Evolutionary conservation across 2,329 filamentous ascomycete species (phyloP).

Genomic region (Aureobasidium pullulans): DNA sequence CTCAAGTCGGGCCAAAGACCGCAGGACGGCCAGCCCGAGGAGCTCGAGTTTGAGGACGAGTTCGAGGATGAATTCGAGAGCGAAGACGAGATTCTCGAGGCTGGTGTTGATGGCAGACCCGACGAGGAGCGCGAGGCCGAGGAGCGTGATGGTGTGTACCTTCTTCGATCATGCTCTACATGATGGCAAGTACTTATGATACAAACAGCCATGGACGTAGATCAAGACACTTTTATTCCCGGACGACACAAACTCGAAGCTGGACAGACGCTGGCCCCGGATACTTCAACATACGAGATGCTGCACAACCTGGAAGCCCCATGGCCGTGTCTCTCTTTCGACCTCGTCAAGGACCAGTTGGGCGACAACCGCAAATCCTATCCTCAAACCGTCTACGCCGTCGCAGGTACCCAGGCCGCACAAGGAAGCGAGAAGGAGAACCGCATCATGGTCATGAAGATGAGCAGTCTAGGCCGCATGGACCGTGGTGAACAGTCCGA

Average conservation of each 20-base stretch:
- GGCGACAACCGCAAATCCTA: slow-evolving; percentile 89
- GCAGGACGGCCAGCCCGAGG: slow-evolving; percentile 43
- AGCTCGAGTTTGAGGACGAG: slow-evolving; percentile 83
- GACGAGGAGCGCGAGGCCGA: slow-evolving; percentile 90
- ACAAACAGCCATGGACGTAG: slow-evolving; percentile 75
- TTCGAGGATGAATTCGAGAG: slow-evolving; percentile 90
- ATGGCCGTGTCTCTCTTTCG: slow-evolving; percentile 96
- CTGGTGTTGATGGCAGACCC: slow-evolving; percentile 84
- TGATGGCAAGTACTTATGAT: neutral
- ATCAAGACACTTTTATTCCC: slow-evolving; percentile 92
- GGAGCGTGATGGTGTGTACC: slow-evolving; percentile 58
- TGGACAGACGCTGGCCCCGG: slow-evolving; percentile 83
- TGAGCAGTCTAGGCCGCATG: slow-evolving; percentile 85
- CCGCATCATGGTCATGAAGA: slow-evolving; percentile 90
- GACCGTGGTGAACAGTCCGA: slow-evolving; percentile 64
- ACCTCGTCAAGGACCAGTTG: slow-evolving; percentile 77
- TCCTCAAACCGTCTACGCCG: slow-evolving; percentile 89
- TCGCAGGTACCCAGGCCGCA: slow-evolving; percentile 90
- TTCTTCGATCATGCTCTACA: neutral
- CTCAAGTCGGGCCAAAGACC: slow-evolving; percentile 58
- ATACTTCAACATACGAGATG: slow-evolving; percentile 95
- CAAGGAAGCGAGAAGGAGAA: slow-evolving; percentile 70
- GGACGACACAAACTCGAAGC: slow-evolving; percentile 85
- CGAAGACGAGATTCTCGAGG: slow-evolving; percentile 87
- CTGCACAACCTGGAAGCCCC: slow-evolving; percentile 88